Base-by-base conservation (phyloP, 305 asterid species). In the Fraxinus floribunda region DNA sequence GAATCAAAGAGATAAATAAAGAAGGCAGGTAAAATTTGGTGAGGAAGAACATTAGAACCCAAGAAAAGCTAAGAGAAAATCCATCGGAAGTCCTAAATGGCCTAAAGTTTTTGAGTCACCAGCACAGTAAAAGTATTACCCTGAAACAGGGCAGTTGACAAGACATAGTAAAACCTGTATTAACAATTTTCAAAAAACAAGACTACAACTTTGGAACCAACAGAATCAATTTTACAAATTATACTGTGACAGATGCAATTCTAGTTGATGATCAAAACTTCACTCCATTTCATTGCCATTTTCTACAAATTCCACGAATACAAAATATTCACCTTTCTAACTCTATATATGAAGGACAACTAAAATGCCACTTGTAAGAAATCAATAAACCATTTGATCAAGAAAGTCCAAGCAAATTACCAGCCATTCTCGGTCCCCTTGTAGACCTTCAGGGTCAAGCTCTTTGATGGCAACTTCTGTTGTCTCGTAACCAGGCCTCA, bases 351-450 rank as follows among this genome's bases (percentile, higher is more conserved):
- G 13, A 44, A 72, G 60, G 6, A 44, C 68, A 44, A 72, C 57
- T 71, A 20, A 62, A 20, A 78, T 32, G 35, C 7, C 29, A 29
- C 35, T 32, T 70, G 24, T 8, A 36, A 60, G 30, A 73, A 71
- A 46, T 29, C 16, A 26, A 22, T 24, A 70, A 4, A 10, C 32
- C 8, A 8, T 83, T 75, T 13, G 76, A 71, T 70, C 10, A 78
- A 66, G 24, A 49, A 75, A 41, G 41, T 36, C 39, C 4, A 5
- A 75, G 80, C 9, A 32, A 60, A 20, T 80, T 91, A 95, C 98
- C 97, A 94, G 98, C 98, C 98, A 95, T 91, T 95, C 98, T 77
- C 97, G 86, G 85, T 95, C 97, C 26, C 98, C 98, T 85, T 94
- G 98, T 46, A 88, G 84, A 66, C 98, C 93, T 91, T 93, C 98